Conservation (phyloP, 192 early-diverging fungal genomes). For the Tieghemiomyces parasiticus region DNA sequence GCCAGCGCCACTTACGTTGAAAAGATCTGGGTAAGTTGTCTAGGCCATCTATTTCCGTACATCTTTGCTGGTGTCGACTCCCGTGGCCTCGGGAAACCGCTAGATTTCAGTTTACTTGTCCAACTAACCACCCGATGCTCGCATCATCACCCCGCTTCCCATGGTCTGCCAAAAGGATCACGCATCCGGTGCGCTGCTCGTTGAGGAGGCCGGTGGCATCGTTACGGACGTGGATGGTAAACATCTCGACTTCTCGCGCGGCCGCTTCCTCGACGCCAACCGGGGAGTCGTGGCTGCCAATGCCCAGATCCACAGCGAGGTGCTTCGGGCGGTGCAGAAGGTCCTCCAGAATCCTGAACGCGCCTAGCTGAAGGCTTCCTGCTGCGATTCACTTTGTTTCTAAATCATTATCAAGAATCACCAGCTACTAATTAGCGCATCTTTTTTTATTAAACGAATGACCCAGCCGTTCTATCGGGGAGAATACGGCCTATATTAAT, state of each 20-base stretch:
- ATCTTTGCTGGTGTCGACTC: no score
- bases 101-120: background rate
- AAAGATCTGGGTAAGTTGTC: conserved; percentile 81
- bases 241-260: conserved; percentile 77
- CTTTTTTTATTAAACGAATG: no score
- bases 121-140: background rate
- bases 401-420: no score
- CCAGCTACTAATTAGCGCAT: no score
- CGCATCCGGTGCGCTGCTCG: conserved; percentile 76
- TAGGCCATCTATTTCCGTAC: background rate
- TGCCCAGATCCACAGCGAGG: conserved; percentile 51
- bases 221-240: conserved; percentile 73
- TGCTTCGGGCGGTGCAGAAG: conserved; percentile 64
- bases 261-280: conserved; percentile 69
- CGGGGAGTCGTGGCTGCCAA: conserved; percentile 78
- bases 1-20: conserved; percentile 69
- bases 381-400: no score
- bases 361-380: no score
- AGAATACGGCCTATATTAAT: no score
- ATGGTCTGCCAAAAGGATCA: conserved; percentile 51
- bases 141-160: background rate
- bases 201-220: conserved; percentile 86
- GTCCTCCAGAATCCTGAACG: conserved; percentile 20
- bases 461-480: no score
- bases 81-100: conserved; percentile 4